phyloP scores from a whole-genome alignment of 129 eudicot species.

The Flaveria bidentis region DNA sequence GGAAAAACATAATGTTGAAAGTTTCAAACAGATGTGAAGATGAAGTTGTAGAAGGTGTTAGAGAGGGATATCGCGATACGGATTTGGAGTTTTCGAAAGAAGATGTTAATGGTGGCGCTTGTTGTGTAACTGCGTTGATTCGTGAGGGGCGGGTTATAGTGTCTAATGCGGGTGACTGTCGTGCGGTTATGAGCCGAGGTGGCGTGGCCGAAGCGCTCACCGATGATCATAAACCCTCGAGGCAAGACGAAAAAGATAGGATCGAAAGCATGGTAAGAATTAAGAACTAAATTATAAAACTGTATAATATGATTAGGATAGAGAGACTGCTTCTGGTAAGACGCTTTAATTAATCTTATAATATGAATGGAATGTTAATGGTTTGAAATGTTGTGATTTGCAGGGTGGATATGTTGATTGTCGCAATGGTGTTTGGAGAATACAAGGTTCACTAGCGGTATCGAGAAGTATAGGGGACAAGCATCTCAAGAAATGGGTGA shows the following conservation, averaged over 20 bases:
- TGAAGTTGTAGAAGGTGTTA: conserved; percentile 54
- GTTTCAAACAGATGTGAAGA: conserved; percentile 43
- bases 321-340: no score
- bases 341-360: no score
- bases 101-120: conserved; percentile 67
- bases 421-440: conserved; percentile 87
- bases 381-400: conserved; percentile 18
- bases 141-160: conserved; percentile 59
- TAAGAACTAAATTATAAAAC: background rate
- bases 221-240: conserved; percentile 73
- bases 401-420: conserved; percentile 91
- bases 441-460: conserved; percentile 90
- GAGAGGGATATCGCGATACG: conserved; percentile 70
- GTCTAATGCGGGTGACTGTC: conserved; percentile 90
- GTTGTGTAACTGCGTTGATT: conserved; percentile 80
- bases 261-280: conserved; percentile 57
- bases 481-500: conserved; percentile 74
- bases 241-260: conserved; percentile 67
- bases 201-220: conserved; percentile 90
- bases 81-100: conserved; percentile 59
- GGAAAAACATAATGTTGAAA: conserved; percentile 50
- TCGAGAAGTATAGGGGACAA: conserved; percentile 83
- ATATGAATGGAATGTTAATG: background rate
- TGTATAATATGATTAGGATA: no score
- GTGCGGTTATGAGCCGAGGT: conserved; percentile 79